Percentiles rank a stretch among this genome's conserved stretches.
Evolutionary conservation across 116 monocot genomes (phyloP).

Genomic region (Dioscorea cayenensis): DNA sequence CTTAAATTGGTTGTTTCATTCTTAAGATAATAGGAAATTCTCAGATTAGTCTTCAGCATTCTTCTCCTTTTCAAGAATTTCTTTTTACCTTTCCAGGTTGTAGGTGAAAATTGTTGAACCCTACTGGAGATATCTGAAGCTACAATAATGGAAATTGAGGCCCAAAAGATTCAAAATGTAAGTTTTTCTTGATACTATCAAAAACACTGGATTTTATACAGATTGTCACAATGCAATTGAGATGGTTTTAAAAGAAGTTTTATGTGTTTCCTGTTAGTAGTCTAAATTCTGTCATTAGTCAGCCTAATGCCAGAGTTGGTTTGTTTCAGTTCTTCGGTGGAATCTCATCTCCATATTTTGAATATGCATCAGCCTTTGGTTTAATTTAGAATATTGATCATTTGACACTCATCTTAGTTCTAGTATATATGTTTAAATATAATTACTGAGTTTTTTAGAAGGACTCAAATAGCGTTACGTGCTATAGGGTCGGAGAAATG

Average conservation of each 20-base stretch:
- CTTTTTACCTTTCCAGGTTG: background rate
- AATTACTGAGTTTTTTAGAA: background rate
- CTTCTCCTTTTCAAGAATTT: background rate
- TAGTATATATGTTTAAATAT: too few species aligned
- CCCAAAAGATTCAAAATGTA: background rate
- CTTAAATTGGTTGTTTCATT: too few species aligned
- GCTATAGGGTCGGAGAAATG: conserved; percentile 29
- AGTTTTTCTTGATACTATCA: background rate
- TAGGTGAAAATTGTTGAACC: background rate
- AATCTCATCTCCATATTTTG: background rate
- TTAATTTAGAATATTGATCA: too few species aligned
- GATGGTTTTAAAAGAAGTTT: background rate
- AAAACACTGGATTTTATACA: background rate
- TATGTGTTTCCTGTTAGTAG: background rate
- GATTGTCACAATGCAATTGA: background rate
- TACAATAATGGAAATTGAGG: background rate
- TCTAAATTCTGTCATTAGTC: background rate
- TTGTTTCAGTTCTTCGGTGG: background rate
- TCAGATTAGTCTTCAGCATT: background rate
- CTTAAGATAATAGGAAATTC: background rate
- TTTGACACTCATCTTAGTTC: background rate
- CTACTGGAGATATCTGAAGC: background rate
- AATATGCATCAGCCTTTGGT: too few species aligned
- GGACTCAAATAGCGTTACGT: background rate
- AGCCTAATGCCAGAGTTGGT: background rate